phyloP scores from a whole-genome alignment of 805 yeast genomes.

The Metschnikowia reukaufii region DNA sequence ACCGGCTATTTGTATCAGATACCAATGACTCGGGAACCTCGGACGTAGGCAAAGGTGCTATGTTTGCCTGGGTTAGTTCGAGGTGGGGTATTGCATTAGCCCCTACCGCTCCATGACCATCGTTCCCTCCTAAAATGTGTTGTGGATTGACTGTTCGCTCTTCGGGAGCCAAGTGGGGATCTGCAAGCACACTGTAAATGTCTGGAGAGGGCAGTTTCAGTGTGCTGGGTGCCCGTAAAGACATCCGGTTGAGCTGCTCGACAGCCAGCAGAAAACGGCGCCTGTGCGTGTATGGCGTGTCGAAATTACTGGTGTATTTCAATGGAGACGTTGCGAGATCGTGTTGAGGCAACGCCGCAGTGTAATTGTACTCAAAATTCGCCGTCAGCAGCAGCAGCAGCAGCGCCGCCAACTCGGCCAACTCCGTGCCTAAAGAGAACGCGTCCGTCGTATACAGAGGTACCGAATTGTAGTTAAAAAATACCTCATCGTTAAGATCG shows the following conservation, averaged over 20 bases:
- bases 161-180: slow-evolving; percentile 9
- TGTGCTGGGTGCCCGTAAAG: slow-evolving; percentile 17
- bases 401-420: slow-evolving; percentile 4
- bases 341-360: neutral
- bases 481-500: slow-evolving; percentile 28
- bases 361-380: slow-evolving; percentile 4
- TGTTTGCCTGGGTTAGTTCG: too few relatives aligned
- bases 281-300: slow-evolving; percentile 14
- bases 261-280: slow-evolving; percentile 19
- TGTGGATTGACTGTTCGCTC: slow-evolving; percentile 36
- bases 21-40: too few relatives aligned
- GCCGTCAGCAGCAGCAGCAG: slow-evolving; percentile 17
- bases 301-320: slow-evolving; percentile 4
- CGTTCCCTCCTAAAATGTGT: slow-evolving; percentile 21
- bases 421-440: neutral
- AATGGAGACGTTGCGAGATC: slow-evolving; percentile 11
- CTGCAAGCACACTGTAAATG: neutral
- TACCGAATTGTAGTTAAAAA: slow-evolving; percentile 19
- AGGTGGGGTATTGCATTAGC: too few relatives aligned
- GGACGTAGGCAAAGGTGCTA: too few relatives aligned
- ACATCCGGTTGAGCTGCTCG: slow-evolving; percentile 29
- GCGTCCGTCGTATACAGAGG: slow-evolving; percentile 9
- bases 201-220: slow-evolving; percentile 23
- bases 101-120: too few relatives aligned
- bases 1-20: too few relatives aligned